A percentile compares a stretch with the other conserved stretches of the same genome.
Conservation (phyloP, 75 land plant genomes). For the Pinus albicaulis region DNA sequence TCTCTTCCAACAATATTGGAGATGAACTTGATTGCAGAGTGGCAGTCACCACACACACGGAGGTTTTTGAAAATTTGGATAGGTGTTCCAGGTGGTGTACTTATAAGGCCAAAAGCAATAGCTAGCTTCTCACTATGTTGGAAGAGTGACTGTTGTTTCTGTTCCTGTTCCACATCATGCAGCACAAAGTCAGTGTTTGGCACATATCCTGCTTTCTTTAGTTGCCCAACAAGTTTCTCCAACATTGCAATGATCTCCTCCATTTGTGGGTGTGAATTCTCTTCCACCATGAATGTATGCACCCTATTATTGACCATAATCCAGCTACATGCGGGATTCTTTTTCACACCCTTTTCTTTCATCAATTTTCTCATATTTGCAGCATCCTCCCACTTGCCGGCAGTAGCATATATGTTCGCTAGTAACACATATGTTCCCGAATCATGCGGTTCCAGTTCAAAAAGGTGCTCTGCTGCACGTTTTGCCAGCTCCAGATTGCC, state of each 20-base stretch:
- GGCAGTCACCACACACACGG: slow-evolving; percentile 36
- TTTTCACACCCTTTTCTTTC: slow-evolving; percentile 14
- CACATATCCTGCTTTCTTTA: slow-evolving; percentile 17
- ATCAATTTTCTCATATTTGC: slow-evolving; percentile 20
- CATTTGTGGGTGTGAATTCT: slow-evolving; percentile 18
- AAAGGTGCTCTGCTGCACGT: slow-evolving; percentile 15
- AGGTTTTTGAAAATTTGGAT: slow-evolving; percentile 31
- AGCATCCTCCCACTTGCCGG: slow-evolving; percentile 28
- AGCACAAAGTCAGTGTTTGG: slow-evolving; percentile 27
- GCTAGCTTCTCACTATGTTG: slow-evolving; percentile 36
- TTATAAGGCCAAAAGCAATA: slow-evolving; percentile 32
- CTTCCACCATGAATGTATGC: slow-evolving; percentile 30
- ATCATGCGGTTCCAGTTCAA: slow-evolving; percentile 37
- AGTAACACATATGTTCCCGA: slow-evolving; percentile 40
- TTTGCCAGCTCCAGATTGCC: slow-evolving; percentile 23
- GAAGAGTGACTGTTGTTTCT: slow-evolving; percentile 26
- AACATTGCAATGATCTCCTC: slow-evolving; percentile 29
- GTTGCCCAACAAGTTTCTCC: slow-evolving; percentile 5
- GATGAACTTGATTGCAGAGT: slow-evolving; percentile 21
- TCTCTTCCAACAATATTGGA: slow-evolving; percentile 28
- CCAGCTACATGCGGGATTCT: slow-evolving; percentile 19
- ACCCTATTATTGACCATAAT: slow-evolving; percentile 14
- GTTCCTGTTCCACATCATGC: slow-evolving; percentile 23
- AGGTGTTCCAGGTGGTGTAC: slow-evolving; percentile 11
- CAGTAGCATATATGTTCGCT: slow-evolving; percentile 30